phyloP scores from a whole-genome alignment of 257 asterid species.

The Eucommia ulmoides region DNA sequence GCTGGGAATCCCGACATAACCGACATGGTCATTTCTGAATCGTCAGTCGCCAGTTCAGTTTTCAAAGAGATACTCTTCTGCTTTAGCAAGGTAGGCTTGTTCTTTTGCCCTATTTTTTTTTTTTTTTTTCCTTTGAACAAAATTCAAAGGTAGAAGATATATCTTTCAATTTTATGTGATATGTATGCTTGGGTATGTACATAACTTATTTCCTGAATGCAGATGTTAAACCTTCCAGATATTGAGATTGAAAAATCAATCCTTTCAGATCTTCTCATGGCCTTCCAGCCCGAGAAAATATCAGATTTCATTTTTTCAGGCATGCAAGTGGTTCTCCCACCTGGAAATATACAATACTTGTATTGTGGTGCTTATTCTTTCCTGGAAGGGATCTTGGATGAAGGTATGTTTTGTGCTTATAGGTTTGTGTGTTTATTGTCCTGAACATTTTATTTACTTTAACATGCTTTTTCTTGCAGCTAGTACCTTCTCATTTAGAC shows the following conservation, averaged over 20 bases:
- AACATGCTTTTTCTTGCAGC: conserved; percentile 36
- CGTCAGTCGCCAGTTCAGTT: conserved; percentile 34
- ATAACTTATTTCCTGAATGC: conserved; percentile 15
- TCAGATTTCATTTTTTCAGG: conserved; percentile 41
- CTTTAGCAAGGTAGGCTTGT: conserved; percentile 65
- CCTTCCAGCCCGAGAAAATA: conserved; percentile 50
- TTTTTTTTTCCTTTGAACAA: conserved; percentile 1
- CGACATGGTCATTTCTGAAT: conserved; percentile 26
- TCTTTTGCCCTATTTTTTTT: conserved; percentile 2
- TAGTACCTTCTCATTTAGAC: conserved; percentile 46
- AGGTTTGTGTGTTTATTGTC: conserved; percentile 6
- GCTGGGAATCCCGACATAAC: conserved; percentile 50
- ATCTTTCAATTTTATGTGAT: background rate
- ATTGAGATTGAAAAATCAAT: conserved; percentile 37
- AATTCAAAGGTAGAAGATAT: background rate
- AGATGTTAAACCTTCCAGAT: conserved; percentile 56
- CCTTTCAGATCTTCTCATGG: conserved; percentile 53
- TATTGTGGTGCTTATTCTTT: conserved; percentile 53
- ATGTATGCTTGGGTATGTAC: conserved; percentile 6
- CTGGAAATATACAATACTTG: conserved; percentile 50
- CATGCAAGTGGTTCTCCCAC: conserved; percentile 42
- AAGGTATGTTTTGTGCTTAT: conserved; percentile 33
- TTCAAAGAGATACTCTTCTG: conserved; percentile 58
- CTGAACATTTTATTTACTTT: conserved; percentile 5
- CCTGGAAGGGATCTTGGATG: conserved; percentile 46